Percentiles rank a stretch among this genome's conserved stretches.
Evolutionary conservation across 305 asterid genomes (phyloP).

Genomic region (Rubia tinctorum): DNA sequence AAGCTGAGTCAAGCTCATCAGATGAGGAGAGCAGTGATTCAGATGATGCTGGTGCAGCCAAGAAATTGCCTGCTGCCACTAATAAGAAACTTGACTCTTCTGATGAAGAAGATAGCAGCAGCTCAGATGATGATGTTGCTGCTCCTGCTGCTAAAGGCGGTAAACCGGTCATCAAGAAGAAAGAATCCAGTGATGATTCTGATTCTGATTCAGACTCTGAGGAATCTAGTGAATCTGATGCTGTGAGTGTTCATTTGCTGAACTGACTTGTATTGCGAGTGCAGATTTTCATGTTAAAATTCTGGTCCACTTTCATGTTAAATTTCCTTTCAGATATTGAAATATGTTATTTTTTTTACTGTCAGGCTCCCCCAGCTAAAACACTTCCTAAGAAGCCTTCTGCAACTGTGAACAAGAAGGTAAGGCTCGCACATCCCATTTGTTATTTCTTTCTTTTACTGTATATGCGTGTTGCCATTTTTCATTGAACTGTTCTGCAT

Average conservation of each 20-base stretch:
- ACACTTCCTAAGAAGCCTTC: constrained; percentile 29
- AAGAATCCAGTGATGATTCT: constrained; percentile 27
- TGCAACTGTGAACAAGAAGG: constrained; percentile 19
- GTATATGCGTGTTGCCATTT: neutral
- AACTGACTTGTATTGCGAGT: too few species aligned
- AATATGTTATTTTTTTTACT: neutral
- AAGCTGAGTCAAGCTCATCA: constrained; percentile 22
- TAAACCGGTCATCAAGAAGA: constrained; percentile 21
- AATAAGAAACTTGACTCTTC: constrained; percentile 33
- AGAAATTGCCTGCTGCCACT: constrained; percentile 26
- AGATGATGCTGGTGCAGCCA: constrained; percentile 19
- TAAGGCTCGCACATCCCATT: neutral
- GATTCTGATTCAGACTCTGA: too few species aligned
- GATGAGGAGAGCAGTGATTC: constrained; percentile 29
- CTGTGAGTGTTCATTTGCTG: constrained; percentile 14
- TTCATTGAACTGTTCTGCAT: neutral
- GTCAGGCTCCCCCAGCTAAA: constrained; percentile 10
- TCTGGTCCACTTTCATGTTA: neutral
- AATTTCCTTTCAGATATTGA: neutral
- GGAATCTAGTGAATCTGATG: constrained; percentile 9
- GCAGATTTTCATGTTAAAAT: too few species aligned
- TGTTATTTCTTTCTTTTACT: neutral
- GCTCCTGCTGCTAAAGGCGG: neutral
- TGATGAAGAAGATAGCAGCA: constrained; percentile 27
- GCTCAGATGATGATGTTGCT: constrained; percentile 12